phyloP scores from a whole-genome alignment of 2,329 filamentous ascomycete genomes.

The Albophoma yamanashiensis region DNA sequence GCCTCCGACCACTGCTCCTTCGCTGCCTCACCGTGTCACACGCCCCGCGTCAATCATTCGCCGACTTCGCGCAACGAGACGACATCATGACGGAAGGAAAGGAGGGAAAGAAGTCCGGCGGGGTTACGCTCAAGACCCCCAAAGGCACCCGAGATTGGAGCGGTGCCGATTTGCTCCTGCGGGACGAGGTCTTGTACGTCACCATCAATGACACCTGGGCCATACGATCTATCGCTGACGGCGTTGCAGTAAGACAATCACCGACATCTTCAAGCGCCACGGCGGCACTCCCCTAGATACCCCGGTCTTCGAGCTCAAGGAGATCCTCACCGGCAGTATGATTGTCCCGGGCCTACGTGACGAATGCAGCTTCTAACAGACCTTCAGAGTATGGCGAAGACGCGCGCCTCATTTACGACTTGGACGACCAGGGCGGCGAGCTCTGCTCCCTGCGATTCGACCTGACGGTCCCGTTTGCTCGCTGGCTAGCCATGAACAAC shows the following conservation, averaged over 20 bases:
- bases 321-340: slow-evolving; percentile 49
- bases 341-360: background rate
- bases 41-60: background rate
- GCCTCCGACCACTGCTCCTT: background rate
- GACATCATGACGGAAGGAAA: slow-evolving; percentile 30
- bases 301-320: slow-evolving; percentile 74
- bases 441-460: slow-evolving; percentile 67
- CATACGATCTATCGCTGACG: background rate
- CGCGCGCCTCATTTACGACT: slow-evolving; percentile 82
- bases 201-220: too few species aligned
- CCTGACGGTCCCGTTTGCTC: slow-evolving; percentile 80
- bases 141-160: slow-evolving; percentile 88
- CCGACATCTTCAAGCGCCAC: slow-evolving; percentile 72
- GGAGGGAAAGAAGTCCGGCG: slow-evolving; percentile 34
- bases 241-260: slow-evolving; percentile 44
- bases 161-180: slow-evolving; percentile 67
- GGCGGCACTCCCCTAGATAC: slow-evolving; percentile 73
- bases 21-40: slow-evolving; percentile 1
- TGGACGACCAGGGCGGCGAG: slow-evolving; percentile 81
- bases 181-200: slow-evolving; percentile 60
- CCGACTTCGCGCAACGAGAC: background rate
- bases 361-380: background rate
- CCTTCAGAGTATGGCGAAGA: slow-evolving; percentile 69
- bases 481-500: slow-evolving; percentile 87
- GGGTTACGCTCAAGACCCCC: slow-evolving; percentile 61